A percentile compares a stretch with the other conserved stretches of the same genome.
phyloP scores from a whole-genome alignment of 139 green algal genomes.

The Chlorella sp. region DNA sequence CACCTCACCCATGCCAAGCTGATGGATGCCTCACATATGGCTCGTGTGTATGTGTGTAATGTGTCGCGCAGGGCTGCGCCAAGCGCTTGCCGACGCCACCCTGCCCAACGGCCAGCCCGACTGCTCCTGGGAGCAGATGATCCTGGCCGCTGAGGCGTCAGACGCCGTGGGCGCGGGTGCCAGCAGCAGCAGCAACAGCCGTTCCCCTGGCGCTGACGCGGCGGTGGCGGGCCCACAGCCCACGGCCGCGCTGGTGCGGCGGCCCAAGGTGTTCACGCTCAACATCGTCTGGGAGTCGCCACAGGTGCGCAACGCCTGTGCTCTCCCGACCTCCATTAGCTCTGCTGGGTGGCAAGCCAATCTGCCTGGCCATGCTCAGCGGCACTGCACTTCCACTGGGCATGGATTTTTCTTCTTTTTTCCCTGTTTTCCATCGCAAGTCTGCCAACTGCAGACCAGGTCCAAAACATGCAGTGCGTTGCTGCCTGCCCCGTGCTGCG shows the following conservation, averaged over 20 bases:
- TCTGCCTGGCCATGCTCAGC: too few species aligned
- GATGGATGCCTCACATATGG: too few species aligned
- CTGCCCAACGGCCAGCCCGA: constrained; percentile 5
- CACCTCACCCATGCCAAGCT: too few species aligned
- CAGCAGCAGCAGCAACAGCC: constrained; percentile 4
- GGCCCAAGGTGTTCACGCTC: constrained; percentile 63
- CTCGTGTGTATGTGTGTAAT: too few species aligned
- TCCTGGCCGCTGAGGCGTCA: constrained; percentile 39
- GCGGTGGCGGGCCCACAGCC: not conserved
- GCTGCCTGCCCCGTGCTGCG: not conserved
- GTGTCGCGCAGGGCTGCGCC: constrained; percentile 21
- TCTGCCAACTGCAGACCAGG: too few species aligned
- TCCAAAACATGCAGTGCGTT: too few species aligned
- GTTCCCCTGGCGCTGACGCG: too few species aligned
- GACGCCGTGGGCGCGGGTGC: not conserved
- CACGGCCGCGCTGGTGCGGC: constrained; percentile 36
- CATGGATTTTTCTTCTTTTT: too few species aligned
- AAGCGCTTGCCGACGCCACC: constrained; percentile 23
- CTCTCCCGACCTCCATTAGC: too few species aligned
- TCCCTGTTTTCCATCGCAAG: too few species aligned
- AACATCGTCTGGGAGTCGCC: constrained; percentile 67
- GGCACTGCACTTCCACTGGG: too few species aligned
- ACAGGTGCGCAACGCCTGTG: constrained; percentile 43
- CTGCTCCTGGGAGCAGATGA: constrained; percentile 49
- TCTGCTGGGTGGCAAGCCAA: too few species aligned